phyloP scores from a whole-genome alignment of 257 asterid species.

The Lycium ferocissimum region DNA sequence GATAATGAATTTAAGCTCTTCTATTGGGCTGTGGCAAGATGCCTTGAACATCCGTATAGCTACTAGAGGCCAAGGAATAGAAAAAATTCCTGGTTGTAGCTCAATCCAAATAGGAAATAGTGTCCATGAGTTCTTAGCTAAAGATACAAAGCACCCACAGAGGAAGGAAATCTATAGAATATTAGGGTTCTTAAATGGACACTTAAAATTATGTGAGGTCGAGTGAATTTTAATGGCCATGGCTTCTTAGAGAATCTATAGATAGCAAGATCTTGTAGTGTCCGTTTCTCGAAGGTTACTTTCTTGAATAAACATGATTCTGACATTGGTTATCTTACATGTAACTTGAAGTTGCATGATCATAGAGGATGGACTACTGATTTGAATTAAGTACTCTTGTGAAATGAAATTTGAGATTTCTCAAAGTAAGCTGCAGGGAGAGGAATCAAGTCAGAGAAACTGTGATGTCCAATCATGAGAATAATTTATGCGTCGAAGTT shows the following conservation, averaged over 20 bases:
- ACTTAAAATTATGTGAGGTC: conserved; percentile 39
- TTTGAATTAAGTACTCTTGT: background rate
- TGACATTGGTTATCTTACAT: background rate
- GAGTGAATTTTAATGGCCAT: conserved; percentile 7
- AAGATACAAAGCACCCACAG: conserved; percentile 42
- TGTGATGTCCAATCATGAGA: background rate
- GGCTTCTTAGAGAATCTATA: conserved; percentile 17
- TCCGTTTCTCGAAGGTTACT: conserved; percentile 1
- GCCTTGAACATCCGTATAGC: conserved; percentile 43
- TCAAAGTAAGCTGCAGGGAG: conserved; percentile 9
- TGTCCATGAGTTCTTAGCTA: conserved; percentile 66
- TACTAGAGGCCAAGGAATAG: conserved; percentile 39
- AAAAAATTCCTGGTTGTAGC: conserved; percentile 58
- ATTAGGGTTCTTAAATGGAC: conserved; percentile 46
- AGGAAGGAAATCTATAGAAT: conserved; percentile 47
- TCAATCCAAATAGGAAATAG: conserved; percentile 57
- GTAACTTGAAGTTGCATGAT: conserved; percentile 7
- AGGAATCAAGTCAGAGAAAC: conserved; percentile 24
- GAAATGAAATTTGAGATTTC: background rate
- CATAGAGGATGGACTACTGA: background rate
- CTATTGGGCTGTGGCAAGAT: conserved; percentile 49
- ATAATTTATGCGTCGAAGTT: background rate
- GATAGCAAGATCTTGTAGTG: background rate
- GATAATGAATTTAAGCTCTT: conserved; percentile 51
- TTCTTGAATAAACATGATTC: background rate